Evolutionary conservation across 2,329 filamentous ascomycete species (phyloP).

Genomic region (Aspergillus costaricaensis): DNA sequence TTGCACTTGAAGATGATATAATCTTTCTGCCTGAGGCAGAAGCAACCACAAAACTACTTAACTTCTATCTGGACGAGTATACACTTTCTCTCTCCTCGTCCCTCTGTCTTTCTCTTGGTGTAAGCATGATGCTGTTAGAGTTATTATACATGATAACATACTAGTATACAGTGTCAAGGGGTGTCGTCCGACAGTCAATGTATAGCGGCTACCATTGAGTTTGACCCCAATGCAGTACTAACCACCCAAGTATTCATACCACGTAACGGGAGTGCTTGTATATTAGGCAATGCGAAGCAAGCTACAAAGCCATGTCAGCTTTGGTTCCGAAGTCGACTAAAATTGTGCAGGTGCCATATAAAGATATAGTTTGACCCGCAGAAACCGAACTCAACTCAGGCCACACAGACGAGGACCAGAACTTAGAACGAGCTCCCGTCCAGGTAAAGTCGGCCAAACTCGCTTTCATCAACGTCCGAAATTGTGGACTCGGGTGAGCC

Average conservation of each 20-base stretch:
- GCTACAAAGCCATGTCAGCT: not conserved
- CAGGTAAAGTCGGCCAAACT: constrained; percentile 38
- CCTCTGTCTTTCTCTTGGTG: not conserved
- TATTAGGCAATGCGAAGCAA: constrained; percentile 9
- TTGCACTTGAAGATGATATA: not conserved
- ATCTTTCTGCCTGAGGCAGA: not conserved
- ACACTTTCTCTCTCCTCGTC: not conserved
- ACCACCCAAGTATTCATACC: constrained; percentile 3
- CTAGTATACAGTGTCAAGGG: not conserved
- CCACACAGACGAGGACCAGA: not conserved
- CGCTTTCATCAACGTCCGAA: constrained; percentile 36
- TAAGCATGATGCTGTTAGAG: not conserved
- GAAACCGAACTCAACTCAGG: not conserved
- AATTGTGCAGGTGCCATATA: not conserved
- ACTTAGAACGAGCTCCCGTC: constrained; percentile 27
- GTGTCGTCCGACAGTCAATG: not conserved
- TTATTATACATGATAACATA: not conserved
- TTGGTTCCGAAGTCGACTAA: not conserved
- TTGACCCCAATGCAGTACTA: not conserved
- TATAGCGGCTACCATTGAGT: not conserved
- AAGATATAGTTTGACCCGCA: not conserved
- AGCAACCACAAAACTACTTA: not conserved
- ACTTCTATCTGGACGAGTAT: not conserved
- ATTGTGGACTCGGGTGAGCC: constrained; percentile 38
- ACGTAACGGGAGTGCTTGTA: constrained; percentile 13